Percentiles rank a stretch among this genome's conserved stretches.
Evolutionary conservation across 768 basidiomycete genomes (phyloP).

Genomic region (Lactarius quietus): DNA sequence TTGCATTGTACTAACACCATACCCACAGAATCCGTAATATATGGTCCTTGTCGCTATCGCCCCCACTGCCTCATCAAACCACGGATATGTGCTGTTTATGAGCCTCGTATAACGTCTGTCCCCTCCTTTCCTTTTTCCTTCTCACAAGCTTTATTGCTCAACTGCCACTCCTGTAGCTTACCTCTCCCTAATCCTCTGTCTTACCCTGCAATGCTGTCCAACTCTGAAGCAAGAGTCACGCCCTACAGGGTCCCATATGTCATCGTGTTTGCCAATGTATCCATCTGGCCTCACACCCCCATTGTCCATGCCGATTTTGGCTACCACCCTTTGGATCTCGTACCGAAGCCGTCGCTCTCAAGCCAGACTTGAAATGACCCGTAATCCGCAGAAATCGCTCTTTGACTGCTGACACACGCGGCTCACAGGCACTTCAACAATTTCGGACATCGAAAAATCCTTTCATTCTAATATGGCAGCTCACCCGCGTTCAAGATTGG

Average conservation of each 20-base stretch:
- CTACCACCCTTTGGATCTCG: conserved; percentile 3
- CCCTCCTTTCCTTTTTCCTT: conserved; percentile 3
- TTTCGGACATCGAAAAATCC: too few relatives aligned
- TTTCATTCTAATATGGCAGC: too few relatives aligned
- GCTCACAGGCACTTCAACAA: conserved; percentile 21
- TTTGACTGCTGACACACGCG: conserved; percentile 17
- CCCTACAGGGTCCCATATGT: too few relatives aligned
- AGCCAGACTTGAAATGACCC: conserved; percentile 5
- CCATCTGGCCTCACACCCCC: conserved; percentile 29
- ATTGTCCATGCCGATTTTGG: conserved; percentile 1
- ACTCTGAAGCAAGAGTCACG: conserved; percentile 31
- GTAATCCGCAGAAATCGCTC: too few relatives aligned
- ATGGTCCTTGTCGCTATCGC: too few relatives aligned
- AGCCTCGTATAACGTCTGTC: too few relatives aligned
- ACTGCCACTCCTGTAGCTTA: neutral
- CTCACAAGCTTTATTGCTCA: conserved; percentile 12
- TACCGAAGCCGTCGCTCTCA: conserved; percentile 1
- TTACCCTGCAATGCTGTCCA: conserved; percentile 26
- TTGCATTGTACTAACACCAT: too few relatives aligned
- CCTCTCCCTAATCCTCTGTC: conserved; percentile 1
- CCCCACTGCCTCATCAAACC: too few relatives aligned
- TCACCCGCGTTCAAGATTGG: too few relatives aligned
- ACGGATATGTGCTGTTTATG: conserved; percentile 13
- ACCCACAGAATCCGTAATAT: too few relatives aligned
- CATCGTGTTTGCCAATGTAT: too few relatives aligned